Conservation (phyloP, 768 basidiomycete species). For the Panaeolus papilionaceus region DNA sequence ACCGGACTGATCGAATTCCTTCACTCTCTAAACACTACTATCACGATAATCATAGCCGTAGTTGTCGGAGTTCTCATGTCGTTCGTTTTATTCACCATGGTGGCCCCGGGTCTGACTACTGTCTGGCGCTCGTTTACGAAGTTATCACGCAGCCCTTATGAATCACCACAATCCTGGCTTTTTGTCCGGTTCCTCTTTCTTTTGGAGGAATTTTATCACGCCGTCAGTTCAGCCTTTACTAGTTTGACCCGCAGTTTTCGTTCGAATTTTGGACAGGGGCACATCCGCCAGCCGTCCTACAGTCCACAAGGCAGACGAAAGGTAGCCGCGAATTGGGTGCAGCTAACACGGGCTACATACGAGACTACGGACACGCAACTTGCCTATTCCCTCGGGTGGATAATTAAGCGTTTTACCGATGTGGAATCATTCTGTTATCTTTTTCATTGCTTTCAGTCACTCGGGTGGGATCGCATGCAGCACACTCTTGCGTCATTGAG, state of each 20-base stretch:
- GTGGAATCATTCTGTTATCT: neutral
- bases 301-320: neutral
- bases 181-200: neutral
- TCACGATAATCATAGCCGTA: neutral
- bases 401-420: neutral
- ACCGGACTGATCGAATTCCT: neutral
- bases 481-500: no score
- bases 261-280: no score
- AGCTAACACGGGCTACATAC: neutral
- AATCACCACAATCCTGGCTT: neutral
- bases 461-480: no score
- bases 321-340: neutral
- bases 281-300: no score
- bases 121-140: no score
- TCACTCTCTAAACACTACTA: neutral
- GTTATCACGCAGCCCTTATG: neutral
- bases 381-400: neutral
- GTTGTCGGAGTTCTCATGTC: neutral
- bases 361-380: neutral
- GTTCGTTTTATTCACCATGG: neutral
- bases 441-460: neutral
- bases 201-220: neutral
- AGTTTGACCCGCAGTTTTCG: no score
- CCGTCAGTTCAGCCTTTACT: neutral
- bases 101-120: neutral